Evolutionary conservation across 352 stramenopile genomes (phyloP).

Genomic region (Globisporangium rhizosaccharum): DNA sequence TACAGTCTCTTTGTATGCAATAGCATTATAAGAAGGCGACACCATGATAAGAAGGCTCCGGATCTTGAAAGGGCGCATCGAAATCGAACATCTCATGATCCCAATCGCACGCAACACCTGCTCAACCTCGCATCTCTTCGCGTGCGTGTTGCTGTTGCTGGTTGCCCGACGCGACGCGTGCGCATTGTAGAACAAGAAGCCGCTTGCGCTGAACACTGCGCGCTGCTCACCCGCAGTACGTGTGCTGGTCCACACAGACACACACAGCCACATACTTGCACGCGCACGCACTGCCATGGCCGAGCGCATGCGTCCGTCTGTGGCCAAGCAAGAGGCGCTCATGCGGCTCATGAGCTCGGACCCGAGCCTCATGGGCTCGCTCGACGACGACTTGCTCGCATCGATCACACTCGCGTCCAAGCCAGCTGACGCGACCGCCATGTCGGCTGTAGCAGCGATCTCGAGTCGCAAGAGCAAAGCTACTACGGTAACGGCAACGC

Average conservation of each 20-base stretch:
- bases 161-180: too few relatives aligned
- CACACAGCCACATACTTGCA: neutral
- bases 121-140: too few relatives aligned
- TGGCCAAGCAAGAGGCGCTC: constrained; percentile 36
- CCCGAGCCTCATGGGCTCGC: constrained; percentile 28
- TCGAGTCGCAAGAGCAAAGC: neutral
- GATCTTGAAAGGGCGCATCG: too few relatives aligned
- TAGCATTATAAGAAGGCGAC: too few relatives aligned
- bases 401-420: constrained; percentile 27
- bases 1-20: too few relatives aligned
- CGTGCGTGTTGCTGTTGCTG: too few relatives aligned
- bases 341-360: constrained; percentile 40
- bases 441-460: neutral
- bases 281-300: neutral
- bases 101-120: too few relatives aligned
- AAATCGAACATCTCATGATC: too few relatives aligned
- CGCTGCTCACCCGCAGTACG: too few relatives aligned
- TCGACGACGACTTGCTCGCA: constrained; percentile 33
- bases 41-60: too few relatives aligned
- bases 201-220: too few relatives aligned
- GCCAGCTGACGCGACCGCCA: neutral
- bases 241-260: neutral
- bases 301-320: constrained; percentile 16
- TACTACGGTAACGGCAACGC: neutral
- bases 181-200: too few relatives aligned